Base-by-base conservation (phyloP, 805 yeast genomes). In the Spathaspora girioi region DNA sequence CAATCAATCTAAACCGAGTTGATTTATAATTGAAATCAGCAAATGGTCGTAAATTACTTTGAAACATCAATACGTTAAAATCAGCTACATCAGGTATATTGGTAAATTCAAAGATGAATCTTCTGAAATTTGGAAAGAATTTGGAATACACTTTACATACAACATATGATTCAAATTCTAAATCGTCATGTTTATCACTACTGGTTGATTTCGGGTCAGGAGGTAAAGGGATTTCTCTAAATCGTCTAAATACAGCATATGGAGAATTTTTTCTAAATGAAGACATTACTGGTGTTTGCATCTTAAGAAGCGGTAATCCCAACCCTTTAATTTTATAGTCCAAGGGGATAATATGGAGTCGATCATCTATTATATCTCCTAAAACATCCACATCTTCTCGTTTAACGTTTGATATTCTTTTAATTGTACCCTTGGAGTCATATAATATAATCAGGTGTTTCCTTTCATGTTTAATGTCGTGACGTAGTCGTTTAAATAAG, bases 1-100 rank as follows among this genome's bases (percentile, higher is more conserved):
- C 78, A 17, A 68, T 46, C 4, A 72, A 59, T 45, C 78, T 62
- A 55, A 74, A 74, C 12, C 76, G 56, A 2, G 77, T 72, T 40
- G 54, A 55, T 38, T 64, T 63, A 54, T 70, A 73, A 29, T 47
- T 59, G 55, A 74, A 74, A 59, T 74, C 78, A 10, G 74, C 64
- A 55, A 68, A 70, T 3, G 77, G 73, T 49, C 66, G 62, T 55
- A 59, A 62, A 50, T 66, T 66, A 58, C 69, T 66, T 56, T 70
- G 71, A 50, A 73, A 73, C 46, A 65, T 59, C 5, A 66, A 42
- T 8, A 74, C 52, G 31, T 59, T 64, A 55, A 71, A 66, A 6
- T 54, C 35, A 9, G 54, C 43, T 1, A 48, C 52, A n/a, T 58
- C 58, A 5, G 47, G 51, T 8, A 64, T 57, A 5, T 45, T 58